Evolutionary conservation across 2,329 filamentous ascomycete species (phyloP).

Genomic region (Cladophialophora yegresii): DNA sequence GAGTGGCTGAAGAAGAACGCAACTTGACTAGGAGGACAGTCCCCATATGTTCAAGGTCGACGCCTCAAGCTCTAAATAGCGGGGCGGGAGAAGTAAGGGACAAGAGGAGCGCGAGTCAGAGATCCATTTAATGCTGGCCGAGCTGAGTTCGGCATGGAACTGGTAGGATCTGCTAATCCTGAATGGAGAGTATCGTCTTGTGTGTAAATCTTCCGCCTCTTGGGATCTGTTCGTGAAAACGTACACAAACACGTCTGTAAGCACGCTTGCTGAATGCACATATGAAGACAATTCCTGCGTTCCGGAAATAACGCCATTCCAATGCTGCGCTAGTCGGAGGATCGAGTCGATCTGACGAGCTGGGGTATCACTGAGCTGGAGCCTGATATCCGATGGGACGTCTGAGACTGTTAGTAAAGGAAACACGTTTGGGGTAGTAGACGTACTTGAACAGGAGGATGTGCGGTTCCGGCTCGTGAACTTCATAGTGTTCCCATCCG

Average conservation of each 20-base stretch:
- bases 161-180: conserved; percentile 27
- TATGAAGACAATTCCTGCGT: conserved; percentile 24
- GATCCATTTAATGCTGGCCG: conserved; percentile 3
- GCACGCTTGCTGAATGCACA: conserved; percentile 34
- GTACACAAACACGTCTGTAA: conserved; percentile 29
- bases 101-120: not conserved
- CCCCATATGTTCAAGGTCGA: not conserved
- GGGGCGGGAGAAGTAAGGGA: not conserved
- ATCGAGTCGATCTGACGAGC: conserved; percentile 14
- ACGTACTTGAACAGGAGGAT: conserved; percentile 97
- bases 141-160: conserved; percentile 6
- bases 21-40: conserved; percentile 43
- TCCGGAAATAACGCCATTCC: conserved; percentile 32
- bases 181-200: conserved; percentile 24
- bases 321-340: conserved; percentile 32
- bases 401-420: conserved; percentile 49
- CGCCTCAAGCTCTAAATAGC: not conserved
- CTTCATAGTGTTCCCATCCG: conserved; percentile 99
- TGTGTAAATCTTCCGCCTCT: conserved; percentile 23
- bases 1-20: conserved; percentile 74
- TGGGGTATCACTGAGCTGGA: conserved; percentile 50
- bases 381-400: conserved; percentile 83
- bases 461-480: conserved; percentile 97
- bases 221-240: conserved; percentile 28
- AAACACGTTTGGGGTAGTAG: not conserved